phyloP scores from a whole-genome alignment of 75 land plant species.

The Gnetum montanum region DNA sequence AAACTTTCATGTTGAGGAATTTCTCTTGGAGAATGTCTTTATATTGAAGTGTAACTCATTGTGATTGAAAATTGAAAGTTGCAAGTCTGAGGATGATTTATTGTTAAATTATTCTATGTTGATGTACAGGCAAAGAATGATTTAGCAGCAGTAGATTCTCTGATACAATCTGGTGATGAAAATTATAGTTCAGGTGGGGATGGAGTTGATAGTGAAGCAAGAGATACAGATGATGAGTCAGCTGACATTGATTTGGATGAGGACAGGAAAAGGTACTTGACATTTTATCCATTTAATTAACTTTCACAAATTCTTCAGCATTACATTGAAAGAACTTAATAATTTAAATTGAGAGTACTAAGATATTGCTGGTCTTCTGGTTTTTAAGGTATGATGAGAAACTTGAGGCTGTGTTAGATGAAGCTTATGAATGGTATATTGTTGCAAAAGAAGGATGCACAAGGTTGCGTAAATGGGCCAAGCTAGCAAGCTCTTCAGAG shows the following conservation, averaged over 20 bases:
- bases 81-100: background rate
- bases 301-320: background rate
- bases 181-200: slow-evolving; percentile 33
- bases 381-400: slow-evolving; percentile 60
- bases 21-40: too few species aligned
- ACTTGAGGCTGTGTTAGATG: slow-evolving; percentile 70
- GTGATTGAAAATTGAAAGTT: background rate
- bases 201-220: background rate
- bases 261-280: slow-evolving; percentile 62
- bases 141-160: slow-evolving; percentile 47
- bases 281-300: too few species aligned
- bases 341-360: background rate
- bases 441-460: slow-evolving; percentile 65
- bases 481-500: slow-evolving; percentile 18
- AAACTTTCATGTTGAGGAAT: too few species aligned
- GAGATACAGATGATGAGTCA: slow-evolving; percentile 14
- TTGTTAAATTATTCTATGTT: background rate
- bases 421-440: slow-evolving; percentile 64
- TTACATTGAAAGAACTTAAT: background rate
- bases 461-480: slow-evolving; percentile 76
- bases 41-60: too few species aligned
- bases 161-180: slow-evolving; percentile 45
- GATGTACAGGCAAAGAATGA: slow-evolving; percentile 57
- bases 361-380: background rate
- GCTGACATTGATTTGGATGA: slow-evolving; percentile 72